Evolutionary conservation across 805 yeast species (phyloP).

Genomic region (Suhomyces prunicola): DNA sequence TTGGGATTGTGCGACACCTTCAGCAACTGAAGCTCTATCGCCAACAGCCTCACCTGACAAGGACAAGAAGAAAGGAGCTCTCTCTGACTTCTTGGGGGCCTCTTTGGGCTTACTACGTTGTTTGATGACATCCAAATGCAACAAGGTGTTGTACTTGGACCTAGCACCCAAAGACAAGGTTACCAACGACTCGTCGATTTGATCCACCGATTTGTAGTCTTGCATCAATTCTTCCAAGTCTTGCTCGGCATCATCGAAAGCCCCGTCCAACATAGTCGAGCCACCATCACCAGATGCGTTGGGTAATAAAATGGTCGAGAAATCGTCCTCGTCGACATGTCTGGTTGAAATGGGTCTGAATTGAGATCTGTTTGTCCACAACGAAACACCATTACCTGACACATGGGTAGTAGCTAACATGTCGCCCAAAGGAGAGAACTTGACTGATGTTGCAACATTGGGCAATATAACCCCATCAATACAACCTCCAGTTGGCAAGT

Average conservation of each 20-base stretch:
- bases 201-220: conserved; percentile 54
- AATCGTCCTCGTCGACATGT: conserved; percentile 73
- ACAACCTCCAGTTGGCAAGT: conserved; percentile 93
- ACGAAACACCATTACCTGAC: conserved; percentile 78
- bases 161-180: conserved; percentile 80
- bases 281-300: conserved; percentile 79
- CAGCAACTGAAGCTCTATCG: conserved; percentile 58
- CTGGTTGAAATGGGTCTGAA: conserved; percentile 73
- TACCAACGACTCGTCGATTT: conserved; percentile 57
- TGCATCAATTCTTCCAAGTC: conserved; percentile 27
- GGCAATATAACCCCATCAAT: conserved; percentile 84
- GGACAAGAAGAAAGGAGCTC: conserved; percentile 76
- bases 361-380: conserved; percentile 92
- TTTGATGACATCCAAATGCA: conserved; percentile 80
- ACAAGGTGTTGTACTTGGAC: conserved; percentile 70
- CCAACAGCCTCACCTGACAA: conserved; percentile 66
- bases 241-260: conserved; percentile 48
- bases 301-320: conserved; percentile 62
- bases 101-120: conserved; percentile 87
- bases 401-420: conserved; percentile 91
- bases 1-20: conserved; percentile 19
- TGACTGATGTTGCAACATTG: conserved; percentile 75
- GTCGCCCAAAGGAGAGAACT: conserved; percentile 85
- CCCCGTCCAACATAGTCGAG: conserved; percentile 69
- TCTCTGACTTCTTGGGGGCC: conserved; percentile 79